These are phyloP conservation scores for thale cress (Arabidopsis thaliana) DNA, from an alignment of 345 rosid genomes.

Conservation along the genomic window DNA sequence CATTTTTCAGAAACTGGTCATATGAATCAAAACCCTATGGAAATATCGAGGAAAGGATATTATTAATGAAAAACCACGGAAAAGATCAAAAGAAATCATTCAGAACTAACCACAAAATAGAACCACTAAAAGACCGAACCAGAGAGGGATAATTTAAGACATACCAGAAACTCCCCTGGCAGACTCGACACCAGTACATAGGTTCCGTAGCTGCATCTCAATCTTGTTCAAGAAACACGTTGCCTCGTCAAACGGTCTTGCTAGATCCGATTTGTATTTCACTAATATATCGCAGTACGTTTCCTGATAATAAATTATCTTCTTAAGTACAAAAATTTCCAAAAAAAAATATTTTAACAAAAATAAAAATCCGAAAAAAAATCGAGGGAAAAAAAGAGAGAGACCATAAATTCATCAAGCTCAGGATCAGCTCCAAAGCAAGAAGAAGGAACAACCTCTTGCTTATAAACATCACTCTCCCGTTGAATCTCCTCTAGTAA, in stretches of 20 bases:
- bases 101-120: conserved; percentile 33
- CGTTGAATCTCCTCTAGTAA: conserved; percentile 69
- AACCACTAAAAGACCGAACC: background rate
- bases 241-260: conserved; percentile 92
- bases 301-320: conserved; percentile 50
- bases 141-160: conserved; percentile 25
- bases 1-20: conserved; percentile 16
- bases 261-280: conserved; percentile 89
- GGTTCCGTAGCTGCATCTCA: conserved; percentile 87
- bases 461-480: conserved; percentile 54
- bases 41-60: conserved; percentile 16
- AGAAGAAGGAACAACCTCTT: conserved; percentile 49
- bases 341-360: background rate
- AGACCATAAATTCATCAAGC: conserved; percentile 98
- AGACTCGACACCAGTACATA: conserved; percentile 66
- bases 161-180: conserved; percentile 56
- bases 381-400: conserved; percentile 5
- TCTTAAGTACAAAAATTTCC: background rate
- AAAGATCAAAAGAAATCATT: conserved; percentile 20
- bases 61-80: background rate
- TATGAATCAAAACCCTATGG: conserved; percentile 21
- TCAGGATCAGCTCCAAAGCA: conserved; percentile 85
- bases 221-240: conserved; percentile 77
- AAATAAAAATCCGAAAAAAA: background rate
- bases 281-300: conserved; percentile 78